phyloP scores from a whole-genome alignment of 768 basidiomycete genomes.

The Lactarius psammicola region DNA sequence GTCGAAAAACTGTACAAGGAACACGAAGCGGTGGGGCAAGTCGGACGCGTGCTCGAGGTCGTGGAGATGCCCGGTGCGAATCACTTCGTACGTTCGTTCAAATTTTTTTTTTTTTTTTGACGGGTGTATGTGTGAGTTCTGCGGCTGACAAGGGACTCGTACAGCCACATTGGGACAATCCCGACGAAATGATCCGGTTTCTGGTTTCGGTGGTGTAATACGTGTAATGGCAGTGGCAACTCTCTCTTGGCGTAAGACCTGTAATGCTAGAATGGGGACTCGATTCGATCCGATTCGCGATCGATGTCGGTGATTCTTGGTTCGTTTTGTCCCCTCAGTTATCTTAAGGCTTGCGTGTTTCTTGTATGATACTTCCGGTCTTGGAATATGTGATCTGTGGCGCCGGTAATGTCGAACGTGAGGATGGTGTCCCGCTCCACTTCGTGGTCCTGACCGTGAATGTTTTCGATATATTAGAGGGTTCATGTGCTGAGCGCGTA shows the following conservation, averaged over 20 bases:
- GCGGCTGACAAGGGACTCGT: background rate
- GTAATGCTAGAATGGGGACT: background rate
- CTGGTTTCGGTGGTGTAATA: conserved; percentile 18
- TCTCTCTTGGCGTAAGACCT: background rate
- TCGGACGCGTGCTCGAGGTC: conserved; percentile 20
- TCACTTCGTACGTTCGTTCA: conserved; percentile 25
- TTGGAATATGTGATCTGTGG: background rate
- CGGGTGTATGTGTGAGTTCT: background rate
- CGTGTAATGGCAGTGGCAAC: background rate
- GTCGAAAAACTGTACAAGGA: conserved; percentile 24
- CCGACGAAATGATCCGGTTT: conserved; percentile 23
- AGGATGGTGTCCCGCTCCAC: background rate
- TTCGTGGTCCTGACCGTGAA: background rate
- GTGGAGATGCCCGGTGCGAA: conserved; percentile 27
- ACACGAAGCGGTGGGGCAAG: conserved; percentile 10
- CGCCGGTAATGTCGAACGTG: background rate
- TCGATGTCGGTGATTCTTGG: background rate
- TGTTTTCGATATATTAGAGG: background rate
- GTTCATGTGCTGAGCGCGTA: background rate
- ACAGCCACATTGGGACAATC: conserved; percentile 28
- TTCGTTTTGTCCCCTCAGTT: background rate
- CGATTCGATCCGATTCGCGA: background rate
- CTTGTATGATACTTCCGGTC: background rate
- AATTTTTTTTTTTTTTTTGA: too few relatives aligned
- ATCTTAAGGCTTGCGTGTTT: background rate